Base-by-base conservation (phyloP, 139 green algal genomes). In the Haematococcus sp. region DNA sequence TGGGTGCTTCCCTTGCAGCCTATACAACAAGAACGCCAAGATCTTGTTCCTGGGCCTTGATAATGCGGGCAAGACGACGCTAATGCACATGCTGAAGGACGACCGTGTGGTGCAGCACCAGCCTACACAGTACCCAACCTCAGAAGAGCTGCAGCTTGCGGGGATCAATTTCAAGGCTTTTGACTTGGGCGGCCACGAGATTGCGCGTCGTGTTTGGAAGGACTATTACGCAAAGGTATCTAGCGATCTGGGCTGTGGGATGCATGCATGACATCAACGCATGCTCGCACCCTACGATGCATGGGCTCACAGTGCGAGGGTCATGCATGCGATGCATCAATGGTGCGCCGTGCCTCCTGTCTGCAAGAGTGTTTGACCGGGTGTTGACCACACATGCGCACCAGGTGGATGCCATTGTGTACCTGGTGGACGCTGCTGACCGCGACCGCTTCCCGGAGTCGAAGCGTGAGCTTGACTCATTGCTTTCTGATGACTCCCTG, bases 31-130 rank as follows among this genome's bases (percentile, higher is more conserved):
- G 84, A 96, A 98, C 75, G 96, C 95, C 34, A 99, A 99, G 84
- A 99, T 99, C 74, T 75, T 99, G 28, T 99, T 99, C 70, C 76
- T 99, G 81, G 96, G 96, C 28, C 84, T 99, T 25, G 96, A 99
- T 84, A 99, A 99, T 84, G 95, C 96, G 5, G 96, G 96, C 19
- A 99, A 99, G 71, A 99, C 96, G 16, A 99, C 96, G 9, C 82
- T 99, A 27, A 97, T 99, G 93, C 96, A 99, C 81, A 99, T 99
- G 96, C 83, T 99, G 3, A 99, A 98, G 82, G 96, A 99, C 73
- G 94, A 99, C 83, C 84, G 96, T 17, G 79, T 99, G 43, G 93
- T 93, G 28, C 94, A 98, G 87, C 93, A 98, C 75, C 91, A 97
- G 82, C 96, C 96, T 2, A 99, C 96, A 60, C 96, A 99, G 83